Percentiles rank a stretch among this genome's conserved stretches.
Conservation (phyloP, 768 basidiomycete species). For the Xerocomus potaroensis region DNA sequence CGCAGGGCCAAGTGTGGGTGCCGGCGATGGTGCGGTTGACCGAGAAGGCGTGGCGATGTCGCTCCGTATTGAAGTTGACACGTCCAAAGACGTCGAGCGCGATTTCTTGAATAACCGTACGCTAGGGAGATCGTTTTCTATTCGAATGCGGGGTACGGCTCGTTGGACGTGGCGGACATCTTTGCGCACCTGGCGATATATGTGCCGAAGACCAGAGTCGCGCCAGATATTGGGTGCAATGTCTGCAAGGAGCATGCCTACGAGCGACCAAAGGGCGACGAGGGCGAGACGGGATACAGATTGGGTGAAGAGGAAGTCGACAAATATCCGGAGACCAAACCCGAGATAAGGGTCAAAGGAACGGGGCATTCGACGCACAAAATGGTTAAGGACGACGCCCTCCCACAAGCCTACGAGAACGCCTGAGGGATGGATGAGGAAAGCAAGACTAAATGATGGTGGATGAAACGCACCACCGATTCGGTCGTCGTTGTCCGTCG, state of each 20-base stretch:
- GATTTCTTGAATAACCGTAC: constrained; percentile 23
- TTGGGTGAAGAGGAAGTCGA: constrained; percentile 67
- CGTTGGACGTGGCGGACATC: constrained; percentile 31
- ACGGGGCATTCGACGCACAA: constrained; percentile 58
- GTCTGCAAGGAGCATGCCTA: constrained; percentile 53
- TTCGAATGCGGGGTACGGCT: constrained; percentile 28
- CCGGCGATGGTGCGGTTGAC: constrained; percentile 17
- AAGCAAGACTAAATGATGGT: not conserved
- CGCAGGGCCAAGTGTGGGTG: constrained; percentile 11
- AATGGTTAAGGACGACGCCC: constrained; percentile 70
- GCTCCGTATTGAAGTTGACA: constrained; percentile 26
- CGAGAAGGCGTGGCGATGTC: constrained; percentile 28
- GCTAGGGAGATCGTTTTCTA: constrained; percentile 30
- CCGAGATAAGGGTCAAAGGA: constrained; percentile 70
- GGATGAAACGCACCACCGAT: constrained; percentile 25
- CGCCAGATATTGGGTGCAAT: constrained; percentile 44
- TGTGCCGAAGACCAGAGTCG: constrained; percentile 36
- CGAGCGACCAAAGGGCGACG: constrained; percentile 49
- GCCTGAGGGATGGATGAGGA: constrained; percentile 34
- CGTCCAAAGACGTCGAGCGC: constrained; percentile 14
- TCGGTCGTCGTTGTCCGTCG: constrained; percentile 32
- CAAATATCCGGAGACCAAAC: constrained; percentile 62
- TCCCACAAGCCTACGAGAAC: constrained; percentile 77
- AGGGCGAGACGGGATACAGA: constrained; percentile 42
- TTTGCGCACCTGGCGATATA: constrained; percentile 36